Percentiles rank a stretch among this genome's conserved stretches.
Evolutionary conservation across 352 stramenopile genomes (phyloP).

Genomic region (Phytophthora kernoviae): DNA sequence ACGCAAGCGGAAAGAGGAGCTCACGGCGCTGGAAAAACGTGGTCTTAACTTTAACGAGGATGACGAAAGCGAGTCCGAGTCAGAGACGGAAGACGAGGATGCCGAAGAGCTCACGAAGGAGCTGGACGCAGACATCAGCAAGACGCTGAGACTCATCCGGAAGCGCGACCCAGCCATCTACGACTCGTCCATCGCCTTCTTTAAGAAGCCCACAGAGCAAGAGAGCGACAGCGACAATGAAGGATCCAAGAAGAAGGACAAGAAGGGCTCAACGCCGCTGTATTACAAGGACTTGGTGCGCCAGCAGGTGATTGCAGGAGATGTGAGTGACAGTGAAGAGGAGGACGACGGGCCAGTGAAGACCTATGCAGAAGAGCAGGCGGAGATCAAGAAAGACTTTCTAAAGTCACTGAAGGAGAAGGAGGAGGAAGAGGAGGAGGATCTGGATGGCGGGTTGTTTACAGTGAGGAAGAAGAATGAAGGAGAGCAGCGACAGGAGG

Average conservation of each 20-base stretch:
- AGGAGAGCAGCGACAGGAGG: conserved; percentile 62
- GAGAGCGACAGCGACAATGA: conserved; percentile 29
- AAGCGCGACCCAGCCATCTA: conserved; percentile 94
- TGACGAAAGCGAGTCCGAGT: conserved; percentile 72
- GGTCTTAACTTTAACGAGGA: conserved; percentile 30
- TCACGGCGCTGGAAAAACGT: conserved; percentile 56
- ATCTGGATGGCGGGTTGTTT: conserved; percentile 76
- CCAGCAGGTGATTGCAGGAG: conserved; percentile 92
- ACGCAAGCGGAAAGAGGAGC: conserved; percentile 84
- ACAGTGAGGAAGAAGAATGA: conserved; percentile 70
- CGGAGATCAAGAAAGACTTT: conserved; percentile 72
- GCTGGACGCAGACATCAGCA: conserved; percentile 78
- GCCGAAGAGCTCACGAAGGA: conserved; percentile 76
- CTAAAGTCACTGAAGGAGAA: conserved; percentile 57
- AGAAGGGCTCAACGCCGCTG: conserved; percentile 51
- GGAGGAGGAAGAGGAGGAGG: conserved; percentile 60
- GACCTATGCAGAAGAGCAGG: conserved; percentile 76
- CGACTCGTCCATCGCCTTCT: conserved; percentile 91
- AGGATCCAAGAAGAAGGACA: conserved; percentile 28
- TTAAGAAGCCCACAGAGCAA: conserved; percentile 52
- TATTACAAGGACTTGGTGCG: conserved; percentile 97
- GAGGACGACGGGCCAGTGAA: conserved; percentile 49
- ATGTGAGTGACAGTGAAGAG: conserved; percentile 72
- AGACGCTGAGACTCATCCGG: conserved; percentile 91
- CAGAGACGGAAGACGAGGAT: conserved; percentile 87